phyloP scores from a whole-genome alignment of 2,329 filamentous ascomycete genomes.

The Coniochaeta hoffmannii region DNA sequence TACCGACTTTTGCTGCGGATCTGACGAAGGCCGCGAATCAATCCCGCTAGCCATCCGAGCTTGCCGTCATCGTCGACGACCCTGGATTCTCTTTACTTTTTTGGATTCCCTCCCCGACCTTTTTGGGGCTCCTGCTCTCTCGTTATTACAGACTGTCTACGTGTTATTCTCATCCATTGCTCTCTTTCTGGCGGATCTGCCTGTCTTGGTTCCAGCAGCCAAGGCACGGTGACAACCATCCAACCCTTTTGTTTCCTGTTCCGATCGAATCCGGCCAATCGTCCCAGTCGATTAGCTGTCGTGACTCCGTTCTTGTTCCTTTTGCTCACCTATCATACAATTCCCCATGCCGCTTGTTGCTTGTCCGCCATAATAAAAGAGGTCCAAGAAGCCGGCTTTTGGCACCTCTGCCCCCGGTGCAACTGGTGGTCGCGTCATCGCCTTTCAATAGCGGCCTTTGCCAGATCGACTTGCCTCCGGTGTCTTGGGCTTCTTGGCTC shows the following conservation, averaged over 20 bases:
- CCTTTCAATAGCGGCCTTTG: background rate
- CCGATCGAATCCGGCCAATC: background rate
- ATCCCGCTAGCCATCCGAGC: background rate
- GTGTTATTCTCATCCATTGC: background rate
- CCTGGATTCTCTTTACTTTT: background rate
- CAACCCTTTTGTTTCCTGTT: too few relatives aligned
- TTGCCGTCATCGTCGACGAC: constrained; percentile 1
- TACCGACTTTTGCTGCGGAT: background rate
- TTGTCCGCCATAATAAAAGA: background rate
- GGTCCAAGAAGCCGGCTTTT: background rate
- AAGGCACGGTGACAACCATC: too few relatives aligned
- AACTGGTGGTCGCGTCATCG: background rate
- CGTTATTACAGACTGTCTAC: background rate
- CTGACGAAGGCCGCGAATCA: background rate
- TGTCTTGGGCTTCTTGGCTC: background rate
- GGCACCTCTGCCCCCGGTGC: background rate
- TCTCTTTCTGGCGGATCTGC: too few relatives aligned
- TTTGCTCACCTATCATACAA: background rate
- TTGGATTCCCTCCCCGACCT: background rate
- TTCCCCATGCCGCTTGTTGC: background rate
- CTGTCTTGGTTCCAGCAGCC: too few relatives aligned
- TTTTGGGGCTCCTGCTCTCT: background rate
- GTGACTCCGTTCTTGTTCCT: background rate
- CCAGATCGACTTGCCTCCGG: background rate
- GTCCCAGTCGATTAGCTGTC: background rate